Base-by-base conservation (phyloP, 2,329 filamentous ascomycete species). In the Penicillium italicum region DNA sequence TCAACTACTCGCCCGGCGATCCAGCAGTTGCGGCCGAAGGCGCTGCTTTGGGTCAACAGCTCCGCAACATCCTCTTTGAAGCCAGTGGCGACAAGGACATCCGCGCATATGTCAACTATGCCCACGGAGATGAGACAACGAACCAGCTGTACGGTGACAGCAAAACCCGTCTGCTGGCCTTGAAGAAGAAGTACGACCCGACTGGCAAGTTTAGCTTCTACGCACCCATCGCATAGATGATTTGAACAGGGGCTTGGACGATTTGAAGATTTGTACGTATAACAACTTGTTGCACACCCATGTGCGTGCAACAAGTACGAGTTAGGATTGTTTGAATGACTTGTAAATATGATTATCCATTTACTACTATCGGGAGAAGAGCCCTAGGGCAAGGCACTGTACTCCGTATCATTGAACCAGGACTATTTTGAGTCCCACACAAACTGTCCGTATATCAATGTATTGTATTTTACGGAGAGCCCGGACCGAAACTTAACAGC, bases 141-240 rank as follows among this genome's bases (percentile, higher is more conserved):
- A 50, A 66, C 53, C 54, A 64, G 49, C 53, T 65, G 58, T 74
- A 74, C 52, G 70, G 72, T 1, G 47, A 48, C 37, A 69, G 72
- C 3, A 60, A 69, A 56, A 50, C 68, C 30, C 65, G 63, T 8
- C 62, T 76, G 33, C 56, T 57, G 11, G 24, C 26, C 0, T 59
- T 75, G 53, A 76, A 76, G 62, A 26, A 57, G 4, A 65, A 70
- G 54, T 76, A 72, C 44, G 74, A 76, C 40, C 72, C 73, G 0
- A 16, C 62, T n/a, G 59, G 63, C 12, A 62, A 50, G 48, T 70
- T 72, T 38, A 69, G 60, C 58, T 71, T 68, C 38, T 69, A 64
- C 56, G 65, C 59, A 0, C 69, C 69, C n/a, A 62, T 69, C 26
- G 59, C n/a, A 30, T 38, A 49, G 18, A 49, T 38, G 8, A 14